Evolutionary conservation across 192 early-diverging fungal species (phyloP), one percentile per base, ranked within the genome.

Genomic region (Jimgerdemannia lactiflua): DNA sequence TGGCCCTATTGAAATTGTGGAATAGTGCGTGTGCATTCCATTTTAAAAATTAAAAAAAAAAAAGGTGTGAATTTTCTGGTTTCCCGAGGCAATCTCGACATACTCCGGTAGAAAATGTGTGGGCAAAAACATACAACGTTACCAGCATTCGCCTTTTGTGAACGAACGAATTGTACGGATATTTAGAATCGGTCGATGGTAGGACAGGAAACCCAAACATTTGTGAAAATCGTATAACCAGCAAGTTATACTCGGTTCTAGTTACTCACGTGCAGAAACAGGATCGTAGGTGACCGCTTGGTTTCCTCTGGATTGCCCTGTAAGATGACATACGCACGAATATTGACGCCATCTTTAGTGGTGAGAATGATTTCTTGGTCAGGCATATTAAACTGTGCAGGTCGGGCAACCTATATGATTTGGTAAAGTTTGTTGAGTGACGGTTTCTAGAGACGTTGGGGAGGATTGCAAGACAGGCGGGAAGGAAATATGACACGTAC

Each of bases 81-180:
- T 29, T 29, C 29, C 29, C 29, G 29, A 29, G 29, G 29, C 1
- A 29, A 29, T 29, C 29, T 29, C 1, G 29, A 29, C 29, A 29
- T 29, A 29, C 29, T 29, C 29, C 29, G 1, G 29, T 29, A 29
- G 29, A 29, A 39, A 39, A 9, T 4, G 39, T 4, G 1, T 44
- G 20, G 8, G 7, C 42, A 67, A 65, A 41, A 18, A 39, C 67
- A 65, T 75, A 90, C 90, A 91, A 98, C 96, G 80, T 99, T 99
- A 42, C 98, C 98, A 19, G 98, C 98, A 76, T 99, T 99, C 41
- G 97, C 96, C 86, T 91, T 18, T 8, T 39, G 42, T 43, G 39
- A 39, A 17, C 54, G 43, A 20, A 40, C 20, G n/a, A 79, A 17
- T 49, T 70, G 43, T 20, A 19, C 42, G 19, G 42, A 69, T 43